phyloP scores from a whole-genome alignment of 306 rosid genomes.

The Calophaca sinica region DNA sequence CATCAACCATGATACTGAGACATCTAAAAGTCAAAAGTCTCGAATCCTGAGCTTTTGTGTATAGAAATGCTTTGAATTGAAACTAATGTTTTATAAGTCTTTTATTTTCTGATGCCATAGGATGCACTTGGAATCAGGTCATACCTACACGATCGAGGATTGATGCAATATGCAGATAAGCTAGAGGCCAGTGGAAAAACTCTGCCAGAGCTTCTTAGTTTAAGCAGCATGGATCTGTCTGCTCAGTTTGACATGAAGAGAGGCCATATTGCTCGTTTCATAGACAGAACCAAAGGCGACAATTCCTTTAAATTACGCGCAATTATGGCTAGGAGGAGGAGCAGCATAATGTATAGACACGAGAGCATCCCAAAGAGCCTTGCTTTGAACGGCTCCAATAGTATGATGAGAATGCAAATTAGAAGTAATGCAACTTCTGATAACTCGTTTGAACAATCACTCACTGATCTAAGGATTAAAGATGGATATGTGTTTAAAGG shows the following conservation, averaged over 20 bases:
- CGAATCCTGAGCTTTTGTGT: neutral
- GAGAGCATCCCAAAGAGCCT: slow-evolving; percentile 56
- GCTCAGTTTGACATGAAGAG: slow-evolving; percentile 79
- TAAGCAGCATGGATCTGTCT: slow-evolving; percentile 58
- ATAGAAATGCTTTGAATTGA: neutral
- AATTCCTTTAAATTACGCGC: slow-evolving; percentile 50
- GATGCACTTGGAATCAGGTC: slow-evolving; percentile 83
- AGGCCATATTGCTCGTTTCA: slow-evolving; percentile 82
- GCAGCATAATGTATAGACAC: slow-evolving; percentile 44
- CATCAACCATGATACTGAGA: neutral
- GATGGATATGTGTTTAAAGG: slow-evolving; percentile 65
- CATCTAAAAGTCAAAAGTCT: neutral
- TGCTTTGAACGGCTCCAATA: slow-evolving; percentile 51
- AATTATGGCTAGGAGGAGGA: slow-evolving; percentile 50
- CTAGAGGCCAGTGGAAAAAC: slow-evolving; percentile 63
- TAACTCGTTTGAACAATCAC: slow-evolving; percentile 60
- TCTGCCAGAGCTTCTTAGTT: slow-evolving; percentile 65
- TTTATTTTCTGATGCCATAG: slow-evolving; percentile 49
- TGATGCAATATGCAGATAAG: slow-evolving; percentile 84
- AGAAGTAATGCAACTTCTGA: slow-evolving; percentile 49
- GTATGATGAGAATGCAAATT: slow-evolving; percentile 39
- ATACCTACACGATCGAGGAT: slow-evolving; percentile 78
- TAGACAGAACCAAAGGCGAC: slow-evolving; percentile 53
- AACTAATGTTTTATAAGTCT: slow-evolving; percentile 5
- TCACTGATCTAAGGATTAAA: slow-evolving; percentile 59